Conservation (phyloP, 1,139 yeast species). For the Suhomyces bolitotheri region DNA sequence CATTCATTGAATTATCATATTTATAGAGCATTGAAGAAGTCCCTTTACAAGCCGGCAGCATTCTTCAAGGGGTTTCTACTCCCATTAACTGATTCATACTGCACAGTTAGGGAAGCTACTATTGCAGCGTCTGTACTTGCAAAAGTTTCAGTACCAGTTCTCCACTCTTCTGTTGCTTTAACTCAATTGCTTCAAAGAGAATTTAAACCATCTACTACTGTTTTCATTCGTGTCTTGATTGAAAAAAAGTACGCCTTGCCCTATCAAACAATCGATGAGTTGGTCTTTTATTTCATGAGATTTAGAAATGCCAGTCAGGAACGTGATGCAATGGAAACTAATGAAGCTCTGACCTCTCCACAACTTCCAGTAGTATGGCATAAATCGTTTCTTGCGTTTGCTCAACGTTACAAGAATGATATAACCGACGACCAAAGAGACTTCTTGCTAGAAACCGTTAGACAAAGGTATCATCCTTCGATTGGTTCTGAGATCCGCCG, state of each 20-base stretch:
- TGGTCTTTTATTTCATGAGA: slow-evolving; percentile 93
- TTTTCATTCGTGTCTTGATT: slow-evolving; percentile 81
- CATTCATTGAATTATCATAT: slow-evolving; percentile 82
- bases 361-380: slow-evolving; percentile 95
- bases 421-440: slow-evolving; percentile 97
- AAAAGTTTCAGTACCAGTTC: slow-evolving; percentile 88
- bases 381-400: slow-evolving; percentile 89
- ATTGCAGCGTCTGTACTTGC: slow-evolving; percentile 90
- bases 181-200: slow-evolving; percentile 82
- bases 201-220: slow-evolving; percentile 84
- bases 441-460: slow-evolving; percentile 82
- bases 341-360: slow-evolving; percentile 43
- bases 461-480: slow-evolving; percentile 84
- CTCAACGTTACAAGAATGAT: slow-evolving; percentile 94
- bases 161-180: slow-evolving; percentile 95
- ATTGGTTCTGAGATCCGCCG: slow-evolving; percentile 95
- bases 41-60: slow-evolving; percentile 95
- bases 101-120: slow-evolving; percentile 90
- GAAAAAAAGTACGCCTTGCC: slow-evolving; percentile 97
- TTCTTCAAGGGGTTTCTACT: slow-evolving; percentile 94
- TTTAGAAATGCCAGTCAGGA: slow-evolving; percentile 61
- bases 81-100: slow-evolving; percentile 81
- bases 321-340: slow-evolving; percentile 29
- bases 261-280: slow-evolving; percentile 90
- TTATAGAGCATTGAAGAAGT: slow-evolving; percentile 86